These are phyloP conservation scores for Daldinia vernicosa DNA, from an alignment of 495 filamentous ascomycete species.

Conservation along the genomic window DNA sequence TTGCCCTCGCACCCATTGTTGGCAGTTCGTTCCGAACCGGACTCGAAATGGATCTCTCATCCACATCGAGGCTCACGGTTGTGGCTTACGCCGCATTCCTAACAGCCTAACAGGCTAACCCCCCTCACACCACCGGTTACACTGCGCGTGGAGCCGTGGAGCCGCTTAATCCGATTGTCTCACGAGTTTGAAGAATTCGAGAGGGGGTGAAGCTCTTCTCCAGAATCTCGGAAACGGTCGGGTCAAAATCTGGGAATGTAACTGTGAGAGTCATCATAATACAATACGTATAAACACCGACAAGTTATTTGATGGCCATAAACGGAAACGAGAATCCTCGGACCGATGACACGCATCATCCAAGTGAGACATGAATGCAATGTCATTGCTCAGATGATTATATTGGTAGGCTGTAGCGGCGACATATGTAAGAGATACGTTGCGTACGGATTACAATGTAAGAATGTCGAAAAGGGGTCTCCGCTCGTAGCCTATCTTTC, in stretches of 20 bases:
- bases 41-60: conserved; percentile 1
- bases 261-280: background rate
- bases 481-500: conserved; percentile 2
- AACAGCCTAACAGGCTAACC: too few species aligned
- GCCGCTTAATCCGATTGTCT: conserved; percentile 18
- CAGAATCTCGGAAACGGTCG: background rate
- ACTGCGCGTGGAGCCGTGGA: conserved; percentile 4
- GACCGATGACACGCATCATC: conserved; percentile 2
- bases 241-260: background rate
- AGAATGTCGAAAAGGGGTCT: conserved; percentile 1
- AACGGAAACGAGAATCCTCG: background rate
- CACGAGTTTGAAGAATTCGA: background rate
- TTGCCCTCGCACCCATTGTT: conserved; percentile 1
- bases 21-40: conserved; percentile 21
- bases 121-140: conserved; percentile 18
- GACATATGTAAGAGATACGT: background rate
- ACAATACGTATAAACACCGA: background rate
- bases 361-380: conserved; percentile 3
- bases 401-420: too few species aligned
- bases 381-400: conserved; percentile 5
- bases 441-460: background rate
- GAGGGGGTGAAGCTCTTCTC: background rate
- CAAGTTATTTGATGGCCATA: background rate
- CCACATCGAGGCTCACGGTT: conserved; percentile 1
- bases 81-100: conserved; percentile 34